These are phyloP conservation scores for Yamadazyma friedrichii DNA, from an alignment of 1,139 yeast species.

Conservation along the genomic window DNA sequence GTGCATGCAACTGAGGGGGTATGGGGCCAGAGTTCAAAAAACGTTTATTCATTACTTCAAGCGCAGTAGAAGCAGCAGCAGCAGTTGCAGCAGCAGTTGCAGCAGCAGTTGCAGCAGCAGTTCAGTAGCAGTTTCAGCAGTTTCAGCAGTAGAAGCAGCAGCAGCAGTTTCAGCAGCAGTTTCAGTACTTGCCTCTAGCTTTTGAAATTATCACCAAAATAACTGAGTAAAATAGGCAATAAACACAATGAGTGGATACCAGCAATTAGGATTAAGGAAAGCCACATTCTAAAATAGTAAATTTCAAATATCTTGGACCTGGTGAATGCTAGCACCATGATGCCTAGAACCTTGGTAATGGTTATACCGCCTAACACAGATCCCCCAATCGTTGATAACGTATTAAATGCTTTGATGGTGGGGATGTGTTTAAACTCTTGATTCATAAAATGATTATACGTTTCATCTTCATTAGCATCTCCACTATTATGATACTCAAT, in stretches of 20 bases:
- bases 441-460: slow-evolving; percentile 4
- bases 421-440: slow-evolving; percentile 13
- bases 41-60: slow-evolving; percentile 6
- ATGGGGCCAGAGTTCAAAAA: slow-evolving; percentile 33
- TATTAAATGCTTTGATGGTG: slow-evolving; percentile 44
- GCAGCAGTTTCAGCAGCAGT: too few species aligned
- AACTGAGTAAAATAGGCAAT: slow-evolving; percentile 70
- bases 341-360: slow-evolving; percentile 85
- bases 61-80: background rate
- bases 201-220: slow-evolving; percentile 42
- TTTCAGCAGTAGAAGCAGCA: slow-evolving; percentile 7
- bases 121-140: slow-evolving; percentile 1
- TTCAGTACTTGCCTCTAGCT: too few species aligned
- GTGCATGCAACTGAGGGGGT: too few species aligned
- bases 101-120: slow-evolving; percentile 3
- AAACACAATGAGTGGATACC: slow-evolving; percentile 75
- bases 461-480: slow-evolving; percentile 9
- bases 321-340: slow-evolving; percentile 81
- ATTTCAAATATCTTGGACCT: slow-evolving; percentile 83
- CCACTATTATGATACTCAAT: slow-evolving; percentile 9
- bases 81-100: slow-evolving; percentile 4
- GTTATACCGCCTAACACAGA: slow-evolving; percentile 90
- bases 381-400: slow-evolving; percentile 77
- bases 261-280: slow-evolving; percentile 73
- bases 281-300: slow-evolving; percentile 95